Evolutionary conservation across 352 stramenopile genomes (phyloP), one percentile per base, ranked within the genome.

Genomic region (Pythium dissotocum): DNA sequence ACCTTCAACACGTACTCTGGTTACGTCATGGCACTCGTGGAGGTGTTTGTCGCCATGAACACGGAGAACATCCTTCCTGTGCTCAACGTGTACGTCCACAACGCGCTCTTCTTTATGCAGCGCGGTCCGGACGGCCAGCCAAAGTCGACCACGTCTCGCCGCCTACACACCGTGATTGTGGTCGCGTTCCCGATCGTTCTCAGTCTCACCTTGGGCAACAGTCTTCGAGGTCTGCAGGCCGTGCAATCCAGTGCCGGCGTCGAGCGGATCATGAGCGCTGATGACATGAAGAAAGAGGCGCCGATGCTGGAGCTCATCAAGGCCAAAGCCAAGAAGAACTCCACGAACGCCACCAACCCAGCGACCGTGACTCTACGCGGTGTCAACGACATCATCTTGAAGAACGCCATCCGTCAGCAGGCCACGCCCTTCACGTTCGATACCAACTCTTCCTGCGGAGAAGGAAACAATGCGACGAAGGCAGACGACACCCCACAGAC

Each of bases 21-120:
- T 16, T 77, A 78, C 52, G 30, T 77, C 58, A 73, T 86, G 67
- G 78, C 73, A 21, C 65, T 82, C 26, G 60, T 87, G 14, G 77
- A 85, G 57, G 72, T 84, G 35, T 56, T 83, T 16, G 24, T 83
- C 12, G 73, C 68, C 12, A 65, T 75, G 53, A 69, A 76, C 62
- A 67, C 78, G 53, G 70, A 71, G 54, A 75, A 73, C 12, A 70
- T 87, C 52, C 56, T 79, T 30, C 72, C 79, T 2, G 65, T 75
- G 42, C 75, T 82, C 40, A 51, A 74, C 8, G 76, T 85, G 18
- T 85, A 82, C 61, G 58, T 87, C 4, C 73, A 87, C 73, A 87
- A 87, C 63, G 6, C 67, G 53, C 60, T 85, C 10, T 85, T 66
- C 70, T 76, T 82, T 68, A 30, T 77, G n/a, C 54, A 65, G 12